Conservation (phyloP, 148 eudicot species). For the Suaeda aralocaspica region DNA sequence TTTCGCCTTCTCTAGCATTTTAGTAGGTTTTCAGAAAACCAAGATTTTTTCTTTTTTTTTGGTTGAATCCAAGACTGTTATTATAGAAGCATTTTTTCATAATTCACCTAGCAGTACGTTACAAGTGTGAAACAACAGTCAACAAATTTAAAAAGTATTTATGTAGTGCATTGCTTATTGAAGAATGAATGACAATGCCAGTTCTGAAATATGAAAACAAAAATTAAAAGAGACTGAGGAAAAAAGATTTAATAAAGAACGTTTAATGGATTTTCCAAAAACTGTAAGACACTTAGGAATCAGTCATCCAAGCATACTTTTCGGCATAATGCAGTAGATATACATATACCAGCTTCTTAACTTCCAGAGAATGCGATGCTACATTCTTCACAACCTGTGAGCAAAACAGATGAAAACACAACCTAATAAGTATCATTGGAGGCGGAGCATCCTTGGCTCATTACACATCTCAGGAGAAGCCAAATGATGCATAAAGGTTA, state of each 20-base stretch:
- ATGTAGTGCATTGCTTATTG: too few relatives aligned
- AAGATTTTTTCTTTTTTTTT: not conserved
- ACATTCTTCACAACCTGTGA: constrained; percentile 95
- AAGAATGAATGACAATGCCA: not conserved
- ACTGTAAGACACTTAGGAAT: not conserved
- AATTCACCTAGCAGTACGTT: not conserved
- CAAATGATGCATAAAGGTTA: not conserved
- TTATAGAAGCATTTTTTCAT: too few relatives aligned
- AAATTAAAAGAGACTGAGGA: not conserved
- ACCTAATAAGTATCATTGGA: constrained; percentile 19
- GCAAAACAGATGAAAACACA: constrained; percentile 13
- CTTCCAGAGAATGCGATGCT: constrained; percentile 89
- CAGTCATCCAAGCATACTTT: constrained; percentile 52
- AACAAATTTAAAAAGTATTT: too few relatives aligned
- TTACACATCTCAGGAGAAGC: not conserved
- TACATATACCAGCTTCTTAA: constrained; percentile 97
- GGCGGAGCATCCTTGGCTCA: not conserved
- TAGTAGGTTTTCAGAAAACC: not conserved
- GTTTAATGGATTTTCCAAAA: not conserved
- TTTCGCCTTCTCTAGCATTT: not conserved
- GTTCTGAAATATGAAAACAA: not conserved
- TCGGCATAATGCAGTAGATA: constrained; percentile 96
- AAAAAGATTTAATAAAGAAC: not conserved
- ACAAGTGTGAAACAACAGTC: not conserved
- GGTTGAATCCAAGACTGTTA: too few relatives aligned